These are phyloP conservation scores for Stephanocyclus meneghinianus DNA, from an alignment of 352 stramenopile genomes.

Conservation along the genomic window DNA sequence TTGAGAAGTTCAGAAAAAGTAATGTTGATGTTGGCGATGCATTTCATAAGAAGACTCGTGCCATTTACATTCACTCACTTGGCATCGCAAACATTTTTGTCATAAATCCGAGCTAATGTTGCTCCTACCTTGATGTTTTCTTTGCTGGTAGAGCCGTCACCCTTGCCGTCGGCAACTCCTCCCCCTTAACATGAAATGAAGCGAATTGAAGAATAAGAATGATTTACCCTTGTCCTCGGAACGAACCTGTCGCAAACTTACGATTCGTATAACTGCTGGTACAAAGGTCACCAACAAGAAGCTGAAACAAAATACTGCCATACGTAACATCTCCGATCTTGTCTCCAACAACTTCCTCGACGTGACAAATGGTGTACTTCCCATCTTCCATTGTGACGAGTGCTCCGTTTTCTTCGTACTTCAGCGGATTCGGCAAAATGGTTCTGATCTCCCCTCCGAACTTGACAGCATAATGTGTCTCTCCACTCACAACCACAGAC, in stretches of 20 bases:
- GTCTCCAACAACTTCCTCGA: slow-evolving; percentile 32
- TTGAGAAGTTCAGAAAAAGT: not conserved
- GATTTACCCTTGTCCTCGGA: too few species aligned
- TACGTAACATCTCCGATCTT: slow-evolving; percentile 18
- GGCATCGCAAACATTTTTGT: slow-evolving; percentile 24
- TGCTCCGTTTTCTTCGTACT: slow-evolving; percentile 26
- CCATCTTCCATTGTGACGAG: slow-evolving; percentile 11
- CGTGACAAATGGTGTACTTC: slow-evolving; percentile 49
- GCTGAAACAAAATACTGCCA: slow-evolving; percentile 32
- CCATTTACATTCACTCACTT: slow-evolving; percentile 17
- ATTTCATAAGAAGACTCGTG: not conserved
- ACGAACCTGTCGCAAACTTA: not conserved
- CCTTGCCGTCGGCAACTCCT: slow-evolving; percentile 36
- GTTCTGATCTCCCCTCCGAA: slow-evolving; percentile 40
- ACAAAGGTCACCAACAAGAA: slow-evolving; percentile 41
- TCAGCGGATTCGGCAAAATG: slow-evolving; percentile 26
- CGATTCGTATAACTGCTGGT: slow-evolving; percentile 30
- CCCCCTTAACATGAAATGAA: slow-evolving; percentile 3
- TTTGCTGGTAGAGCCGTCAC: slow-evolving; percentile 27
- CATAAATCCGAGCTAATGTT: slow-evolving; percentile 20
- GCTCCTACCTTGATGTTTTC: slow-evolving; percentile 21
- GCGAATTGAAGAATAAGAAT: not conserved
- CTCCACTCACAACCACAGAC: slow-evolving; percentile 11
- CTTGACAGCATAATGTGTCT: slow-evolving; percentile 28
- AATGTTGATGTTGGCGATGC: not conserved